These are phyloP conservation scores for Tetracentron sinense DNA, from an alignment of 164 flowering plant species.

Conservation along the genomic window DNA sequence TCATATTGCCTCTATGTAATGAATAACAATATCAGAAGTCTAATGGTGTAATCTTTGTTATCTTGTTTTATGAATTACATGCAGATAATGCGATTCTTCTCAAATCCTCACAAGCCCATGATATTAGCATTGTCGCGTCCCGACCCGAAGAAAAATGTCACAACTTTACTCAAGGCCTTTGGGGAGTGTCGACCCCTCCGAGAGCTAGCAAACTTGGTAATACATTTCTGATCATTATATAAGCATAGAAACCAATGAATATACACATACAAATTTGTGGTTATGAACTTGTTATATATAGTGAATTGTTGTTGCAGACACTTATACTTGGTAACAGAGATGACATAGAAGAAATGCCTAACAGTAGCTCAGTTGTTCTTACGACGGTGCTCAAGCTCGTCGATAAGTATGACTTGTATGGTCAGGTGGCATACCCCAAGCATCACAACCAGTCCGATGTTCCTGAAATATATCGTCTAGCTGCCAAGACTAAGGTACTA, in stretches of 20 bases:
- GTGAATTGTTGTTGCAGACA: conserved; percentile 37
- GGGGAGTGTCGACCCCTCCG: conserved; percentile 71
- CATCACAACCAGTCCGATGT: conserved; percentile 89
- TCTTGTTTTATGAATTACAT: background rate
- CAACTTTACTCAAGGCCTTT: conserved; percentile 71
- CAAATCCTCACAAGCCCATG: conserved; percentile 86
- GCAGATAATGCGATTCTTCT: conserved; percentile 82
- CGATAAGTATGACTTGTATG: conserved; percentile 76
- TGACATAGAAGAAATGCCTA: conserved; percentile 75
- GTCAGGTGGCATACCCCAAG: conserved; percentile 84
- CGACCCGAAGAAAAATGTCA: conserved; percentile 83
- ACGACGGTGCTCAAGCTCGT: conserved; percentile 68
- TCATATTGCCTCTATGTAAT: too few species aligned
- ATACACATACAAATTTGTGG: too few species aligned
- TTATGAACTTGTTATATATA: too few species aligned
- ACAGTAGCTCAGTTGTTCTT: conserved; percentile 54
- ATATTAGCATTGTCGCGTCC: conserved; percentile 84
- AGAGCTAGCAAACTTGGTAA: conserved; percentile 84
- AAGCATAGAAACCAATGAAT: too few species aligned
- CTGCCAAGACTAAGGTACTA: conserved; percentile 76
- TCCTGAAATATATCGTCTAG: conserved; percentile 75
- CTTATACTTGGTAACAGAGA: conserved; percentile 84
- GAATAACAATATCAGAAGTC: background rate
- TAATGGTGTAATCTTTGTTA: background rate
- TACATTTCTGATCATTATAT: background rate